Percentiles rank a stretch among this genome's conserved stretches.
phyloP scores from a whole-genome alignment of 2,329 filamentous ascomycete species.

The Xylaria sp. region DNA sequence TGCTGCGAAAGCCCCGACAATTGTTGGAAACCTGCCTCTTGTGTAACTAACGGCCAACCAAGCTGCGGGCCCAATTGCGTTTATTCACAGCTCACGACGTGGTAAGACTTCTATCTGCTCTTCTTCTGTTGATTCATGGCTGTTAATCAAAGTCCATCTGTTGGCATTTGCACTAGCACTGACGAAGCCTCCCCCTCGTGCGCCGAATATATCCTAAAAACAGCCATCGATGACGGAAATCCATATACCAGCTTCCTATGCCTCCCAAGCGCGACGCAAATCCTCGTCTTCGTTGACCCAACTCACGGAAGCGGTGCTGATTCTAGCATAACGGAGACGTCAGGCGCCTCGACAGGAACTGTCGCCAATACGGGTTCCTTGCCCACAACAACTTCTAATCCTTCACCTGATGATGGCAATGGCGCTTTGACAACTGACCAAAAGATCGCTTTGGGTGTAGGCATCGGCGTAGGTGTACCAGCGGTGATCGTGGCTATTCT shows the following conservation, averaged over 20 bases:
- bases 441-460: not conserved
- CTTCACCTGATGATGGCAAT: not conserved
- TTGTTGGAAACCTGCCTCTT: not conserved
- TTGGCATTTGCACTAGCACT: not conserved
- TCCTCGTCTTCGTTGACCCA: not conserved
- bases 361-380: not conserved
- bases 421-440: not conserved
- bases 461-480: not conserved
- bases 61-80: not conserved
- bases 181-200: not conserved
- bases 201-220: not conserved
- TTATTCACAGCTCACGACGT: not conserved
- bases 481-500: not conserved
- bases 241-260: not conserved
- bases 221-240: not conserved
- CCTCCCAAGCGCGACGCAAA: not conserved
- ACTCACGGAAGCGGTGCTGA: not conserved
- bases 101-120: not conserved
- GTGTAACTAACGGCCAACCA: not conserved
- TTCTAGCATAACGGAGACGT: not conserved
- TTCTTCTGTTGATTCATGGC: not conserved
- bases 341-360: not conserved
- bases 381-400: not conserved
- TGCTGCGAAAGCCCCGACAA: not conserved
- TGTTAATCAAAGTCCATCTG: not conserved